phyloP scores from a whole-genome alignment of 2,329 filamentous ascomycete genomes.

The Cordyceps tenuipes region DNA sequence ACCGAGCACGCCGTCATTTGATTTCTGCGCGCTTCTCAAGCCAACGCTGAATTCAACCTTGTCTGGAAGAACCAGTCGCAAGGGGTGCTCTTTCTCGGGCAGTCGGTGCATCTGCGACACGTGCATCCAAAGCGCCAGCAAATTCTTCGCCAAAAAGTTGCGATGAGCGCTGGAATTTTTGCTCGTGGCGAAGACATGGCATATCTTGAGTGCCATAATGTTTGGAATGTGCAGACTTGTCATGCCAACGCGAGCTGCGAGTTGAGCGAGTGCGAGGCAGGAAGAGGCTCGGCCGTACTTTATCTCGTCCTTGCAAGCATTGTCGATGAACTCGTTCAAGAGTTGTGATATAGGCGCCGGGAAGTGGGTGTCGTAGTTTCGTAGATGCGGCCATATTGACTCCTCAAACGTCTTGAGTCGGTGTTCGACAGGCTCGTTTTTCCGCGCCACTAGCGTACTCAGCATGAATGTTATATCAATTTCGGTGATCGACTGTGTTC shows the following conservation, averaged over 20 bases:
- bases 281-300: constrained; percentile 13
- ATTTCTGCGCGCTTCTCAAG: background rate
- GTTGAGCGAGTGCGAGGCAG: constrained; percentile 20
- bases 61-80: constrained; percentile 1
- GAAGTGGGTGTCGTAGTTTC: constrained; percentile 6
- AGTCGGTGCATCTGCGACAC: constrained; percentile 11
- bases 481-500: background rate
- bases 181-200: constrained; percentile 17
- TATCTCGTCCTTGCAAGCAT: constrained; percentile 14
- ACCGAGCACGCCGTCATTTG: background rate
- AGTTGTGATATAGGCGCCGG: background rate
- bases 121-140: constrained; percentile 11
- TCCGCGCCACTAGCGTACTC: constrained; percentile 17
- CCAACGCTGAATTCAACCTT: background rate
- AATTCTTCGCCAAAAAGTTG: constrained; percentile 8
- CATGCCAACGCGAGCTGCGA: constrained; percentile 3
- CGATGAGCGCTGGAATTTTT: constrained; percentile 14
- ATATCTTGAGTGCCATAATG: constrained; percentile 26
- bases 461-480: constrained; percentile 23
- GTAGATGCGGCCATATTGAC: constrained; percentile 25
- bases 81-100: constrained; percentile 11
- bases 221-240: constrained; percentile 18
- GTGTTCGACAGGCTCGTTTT: constrained; percentile 14
- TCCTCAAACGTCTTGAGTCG: constrained; percentile 19
- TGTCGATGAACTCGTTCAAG: constrained; percentile 17